Base-by-base conservation (phyloP, 129 eudicot species). In the Tagetes erecta region DNA sequence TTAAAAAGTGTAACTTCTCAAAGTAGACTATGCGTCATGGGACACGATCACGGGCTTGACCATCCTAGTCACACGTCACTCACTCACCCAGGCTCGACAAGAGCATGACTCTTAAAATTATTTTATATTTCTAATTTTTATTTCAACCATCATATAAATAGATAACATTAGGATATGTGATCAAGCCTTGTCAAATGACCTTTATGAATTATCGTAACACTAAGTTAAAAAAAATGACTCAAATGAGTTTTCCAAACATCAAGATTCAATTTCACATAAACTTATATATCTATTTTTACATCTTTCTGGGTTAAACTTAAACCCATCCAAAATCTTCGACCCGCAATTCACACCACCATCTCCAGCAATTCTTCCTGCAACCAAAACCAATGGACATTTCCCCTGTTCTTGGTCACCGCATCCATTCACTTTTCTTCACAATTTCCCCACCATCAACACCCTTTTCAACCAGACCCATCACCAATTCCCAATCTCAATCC, bases 321-420 rank as follows among this genome's bases (percentile, higher is more conserved):
- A 78, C 71, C 81, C 81, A 78, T 78, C 81, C 81, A 78, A 70
- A 78, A 71, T 51, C 82, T 14, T 63, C 11, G 34, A 46, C 52
- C 59, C 46, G 34, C 10, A 51, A 51, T 13, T n/a, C 34, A 4
- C 31, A 35, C 63, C 13, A 37, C 35, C 41, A 13, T 68, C 69
- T 20, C 58, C 77, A 33, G 66, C 34, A 39, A 52, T 71, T 52
- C 71, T 39, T 60, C 52, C 51, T 12, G 11, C 70, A 50, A 62
- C n/a, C 77, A 78, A 44, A 46, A 51, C 38, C 4, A 47, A 86
- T 89, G 95, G 91, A 84, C 45, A 76, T 80, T 8, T 86, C 89
- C 53, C 76, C 70, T 30, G 81, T 73, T 46, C 46, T 72, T 39
- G 82, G 80, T 3, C 79, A 78, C 75, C 44, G 53, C 0, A 30